Percentiles rank a stretch among this genome's conserved stretches.
phyloP scores from a whole-genome alignment of 2,329 filamentous ascomycete genomes.

The Apiospora pterosperma region DNA sequence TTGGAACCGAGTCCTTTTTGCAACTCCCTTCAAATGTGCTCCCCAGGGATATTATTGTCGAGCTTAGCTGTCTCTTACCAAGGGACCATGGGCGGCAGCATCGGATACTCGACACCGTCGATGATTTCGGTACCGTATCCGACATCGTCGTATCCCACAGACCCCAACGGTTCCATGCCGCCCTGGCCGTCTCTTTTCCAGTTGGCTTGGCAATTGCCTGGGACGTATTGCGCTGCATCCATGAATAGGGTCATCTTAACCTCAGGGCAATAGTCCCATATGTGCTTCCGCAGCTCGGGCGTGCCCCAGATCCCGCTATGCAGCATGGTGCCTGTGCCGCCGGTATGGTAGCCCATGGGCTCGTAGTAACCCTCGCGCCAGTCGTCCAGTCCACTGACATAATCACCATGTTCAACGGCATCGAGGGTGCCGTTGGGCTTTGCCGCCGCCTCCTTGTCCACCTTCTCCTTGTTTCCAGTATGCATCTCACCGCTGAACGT shows the following conservation, averaged over 20 bases:
- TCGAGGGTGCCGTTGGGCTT: slow-evolving; percentile 21
- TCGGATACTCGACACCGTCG: slow-evolving; percentile 37
- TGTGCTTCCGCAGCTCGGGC: slow-evolving; percentile 42
- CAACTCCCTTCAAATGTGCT: not conserved
- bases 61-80: slow-evolving; percentile 19
- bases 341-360: slow-evolving; percentile 58
- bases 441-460: slow-evolving; percentile 17
- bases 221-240: slow-evolving; percentile 49
- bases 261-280: slow-evolving; percentile 57
- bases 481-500: slow-evolving; percentile 50
- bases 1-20: not conserved
- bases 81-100: slow-evolving; percentile 24
- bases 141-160: slow-evolving; percentile 17
- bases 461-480: slow-evolving; percentile 29
- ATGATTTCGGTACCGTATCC: slow-evolving; percentile 38
- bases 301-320: slow-evolving; percentile 47
- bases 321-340: slow-evolving; percentile 43
- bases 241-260: slow-evolving; percentile 55
- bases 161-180: slow-evolving; percentile 14
- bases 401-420: slow-evolving; percentile 27
- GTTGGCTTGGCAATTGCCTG: slow-evolving; percentile 39
- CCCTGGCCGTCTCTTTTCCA: slow-evolving; percentile 40
- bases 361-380: slow-evolving; percentile 52
- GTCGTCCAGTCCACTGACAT: slow-evolving; percentile 42
- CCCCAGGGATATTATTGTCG: not conserved